Evolutionary conservation across 202 grass and related monocot species (phyloP), one percentile per base, ranked within the genome.

Genomic region (Elaeis oleifera): DNA sequence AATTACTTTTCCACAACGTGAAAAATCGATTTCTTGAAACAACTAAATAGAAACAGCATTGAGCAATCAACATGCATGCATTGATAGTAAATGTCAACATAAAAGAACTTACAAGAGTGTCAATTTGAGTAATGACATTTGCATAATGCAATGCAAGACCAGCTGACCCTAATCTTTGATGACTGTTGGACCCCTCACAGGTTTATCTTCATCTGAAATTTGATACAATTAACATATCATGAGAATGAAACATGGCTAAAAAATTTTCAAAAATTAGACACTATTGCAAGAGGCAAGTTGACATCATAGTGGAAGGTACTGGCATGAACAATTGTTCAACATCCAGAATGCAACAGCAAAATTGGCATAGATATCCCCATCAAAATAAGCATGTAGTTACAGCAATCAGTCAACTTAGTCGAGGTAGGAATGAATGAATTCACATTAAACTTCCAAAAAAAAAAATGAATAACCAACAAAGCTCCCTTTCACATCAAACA

Each of bases 91-190:
- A 8, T 62, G 29, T 65, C 23, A 53, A 11, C 23, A 39, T 6
- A 23, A 78, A 59, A 23, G 24, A 71, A 39, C 66, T 53, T 92
- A 92, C 84, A 73, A 65, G 71, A 58, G 25, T 68, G 9, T 82
- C 73, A 51, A 92, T 84, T 50, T 77, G 73, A 24, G 61, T 73
- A 58, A 92, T 88, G 51, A 92, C 65, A 76, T 79, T 74, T 52
- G 89, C 78, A 64, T 92, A 92, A 77, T 84, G 81, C 74, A 92
- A 69, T 6, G 72, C 68, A 19, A 88, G 84, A 3, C 84, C 61
- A 15, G 29, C 6, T 51, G 89, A 66, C 27, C 89, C 75, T 67
- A 92, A 62, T n/a, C 68, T 81, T 72, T 72, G 49, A 16, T 57
- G 54, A 74, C 17, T 63, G 15, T n/a, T 64, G 21, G 26, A 61